Evolutionary conservation across 1,284 basidiomycete genomes (phyloP), one percentile per base, ranked within the genome.

Genomic region (Lignosus rhinocerotis): DNA sequence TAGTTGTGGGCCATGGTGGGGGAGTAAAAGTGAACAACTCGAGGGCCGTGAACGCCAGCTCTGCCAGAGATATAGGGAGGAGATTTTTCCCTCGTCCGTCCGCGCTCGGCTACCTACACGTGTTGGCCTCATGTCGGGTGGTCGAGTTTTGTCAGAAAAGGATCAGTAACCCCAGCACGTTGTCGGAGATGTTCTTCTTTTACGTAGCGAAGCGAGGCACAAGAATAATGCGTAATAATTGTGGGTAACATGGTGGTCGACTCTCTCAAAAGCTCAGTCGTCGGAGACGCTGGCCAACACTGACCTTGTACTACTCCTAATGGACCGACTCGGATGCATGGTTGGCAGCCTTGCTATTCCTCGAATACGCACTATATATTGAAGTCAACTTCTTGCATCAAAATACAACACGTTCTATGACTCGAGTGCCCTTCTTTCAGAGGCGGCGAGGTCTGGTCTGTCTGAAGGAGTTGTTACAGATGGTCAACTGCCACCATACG

Each of bases 111-210:
- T 59, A 56, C 60, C 64, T 69, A 75, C 78, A 77, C 77, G 76
- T 78, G 76, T 73, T 67, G 69, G 55, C 39, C 60, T 68, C 78
- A 74, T 76, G 75, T 70, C 64, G 56, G 44, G 47, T 41, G 50
- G 39, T 48, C 43, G 21, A 49, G n/a, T 44, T 36, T 55, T 48
- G 60, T 54, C 57, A 50, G 16, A 34, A 33, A 52, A 49, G 49
- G 49, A 42, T 55, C 59, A 56, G 56, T 43, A 57, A 44, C 50
- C 46, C 59, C 43, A 49, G 51, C 62, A 64, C 62, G 59, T 64
- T 64, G 57, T 55, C 32, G 41, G 31, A 51, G 32, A 11, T 32
- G 32, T 49, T 17, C 25, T 25, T 14, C 19, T 46, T 38, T 58
- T 64, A 64, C 60, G 62, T 63, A 36, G 58, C 19, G 32, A 25